Base-by-base conservation (phyloP, 345 rosid species). In the Gossypium raimondii region DNA sequence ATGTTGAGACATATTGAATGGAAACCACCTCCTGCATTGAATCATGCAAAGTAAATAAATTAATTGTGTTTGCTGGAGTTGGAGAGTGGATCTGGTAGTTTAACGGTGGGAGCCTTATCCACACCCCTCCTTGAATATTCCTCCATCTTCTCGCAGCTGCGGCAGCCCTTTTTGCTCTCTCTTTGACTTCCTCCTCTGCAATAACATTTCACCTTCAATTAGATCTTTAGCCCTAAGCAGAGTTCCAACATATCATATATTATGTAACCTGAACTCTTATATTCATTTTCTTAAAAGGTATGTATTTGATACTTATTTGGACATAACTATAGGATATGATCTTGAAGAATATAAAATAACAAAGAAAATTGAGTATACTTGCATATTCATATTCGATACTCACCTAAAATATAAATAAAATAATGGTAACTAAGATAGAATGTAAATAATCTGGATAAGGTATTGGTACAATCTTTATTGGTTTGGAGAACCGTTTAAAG, bases 61-160 rank as follows among this genome's bases (percentile, higher is more conserved):
- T 76, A 82, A 13, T 89, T 82, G 52, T 87, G 85, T 18, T 62
- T 82, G 45, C 69, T 83, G 38, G 92, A 70, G 45, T 73, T 83
- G 27, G 92, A 70, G 48, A 84, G 73, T 1, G 92, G 83, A 79
- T 88, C 93, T 0, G 97, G 97, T 80, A 94, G 98, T 83, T 94
- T 92, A 76, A 80, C 79, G 22, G 89, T 85, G 11, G 95, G 93
- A 38, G 88, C 92, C 83, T 89, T 89, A 77, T 94, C 97, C 0
- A 69, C 97, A 48, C 97, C 98, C 75, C 82, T 82, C 69, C 97
- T 86, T 7, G 98, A 92, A 77, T 91, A 94, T 81, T 94, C 97
- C 98, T 89, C 97, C 97, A 94, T 84, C 92, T 86, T 52, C 94
- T 81, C 11, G 98, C 89, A 6, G 97, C 97, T 6, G 93, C 97